Conservation (phyloP, 1,139 yeast genomes). For the Blastobotrys capitulatus region DNA sequence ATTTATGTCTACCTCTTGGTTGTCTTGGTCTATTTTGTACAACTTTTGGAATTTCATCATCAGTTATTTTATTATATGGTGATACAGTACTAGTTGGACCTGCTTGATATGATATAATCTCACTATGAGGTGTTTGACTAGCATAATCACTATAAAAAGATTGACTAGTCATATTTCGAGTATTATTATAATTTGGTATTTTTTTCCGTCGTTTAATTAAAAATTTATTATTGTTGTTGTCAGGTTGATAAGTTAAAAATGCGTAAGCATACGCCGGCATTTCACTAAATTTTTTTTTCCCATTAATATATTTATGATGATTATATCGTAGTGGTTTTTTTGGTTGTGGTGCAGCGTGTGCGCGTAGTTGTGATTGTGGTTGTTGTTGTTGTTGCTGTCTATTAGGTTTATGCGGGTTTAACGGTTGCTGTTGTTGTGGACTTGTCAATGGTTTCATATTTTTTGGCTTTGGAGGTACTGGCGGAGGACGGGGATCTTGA, state of each 20-base stretch:
- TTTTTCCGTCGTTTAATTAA: not conserved
- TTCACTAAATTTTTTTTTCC: too few relatives aligned
- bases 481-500: not conserved
- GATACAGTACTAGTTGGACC: conserved; percentile 4
- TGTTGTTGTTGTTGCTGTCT: not conserved
- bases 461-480: not conserved
- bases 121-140: not conserved
- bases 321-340: too few relatives aligned
- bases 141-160: not conserved
- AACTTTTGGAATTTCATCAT: not conserved
- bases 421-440: not conserved
- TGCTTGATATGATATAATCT: conserved; percentile 1
- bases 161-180: not conserved
- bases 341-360: too few relatives aligned
- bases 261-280: not conserved
- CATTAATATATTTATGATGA: not conserved
- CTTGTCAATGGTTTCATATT: not conserved
- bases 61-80: not conserved
- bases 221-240: not conserved
- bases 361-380: too few relatives aligned
- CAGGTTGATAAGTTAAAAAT: not conserved
- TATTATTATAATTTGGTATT: not conserved
- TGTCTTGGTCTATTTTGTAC: not conserved
- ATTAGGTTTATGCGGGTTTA: too few relatives aligned
- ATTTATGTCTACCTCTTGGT: conserved; percentile 1